phyloP scores from a whole-genome alignment of 495 filamentous ascomycete species.

The Annulohypoxylon nitens region DNA sequence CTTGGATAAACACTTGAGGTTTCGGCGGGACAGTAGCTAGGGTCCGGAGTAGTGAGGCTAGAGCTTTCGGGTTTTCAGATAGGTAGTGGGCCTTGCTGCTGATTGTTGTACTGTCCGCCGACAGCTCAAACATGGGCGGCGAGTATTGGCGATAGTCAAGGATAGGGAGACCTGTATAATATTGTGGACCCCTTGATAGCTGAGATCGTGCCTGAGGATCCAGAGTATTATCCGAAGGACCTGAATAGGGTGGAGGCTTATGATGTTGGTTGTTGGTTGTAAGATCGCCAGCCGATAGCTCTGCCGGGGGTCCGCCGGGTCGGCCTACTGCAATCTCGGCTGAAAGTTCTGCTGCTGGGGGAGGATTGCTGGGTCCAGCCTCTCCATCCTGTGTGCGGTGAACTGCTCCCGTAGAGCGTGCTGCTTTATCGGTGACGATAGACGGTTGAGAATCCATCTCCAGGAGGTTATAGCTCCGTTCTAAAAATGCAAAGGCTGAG shows the following conservation, averaged over 20 bases:
- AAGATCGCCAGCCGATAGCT: conserved; percentile 21
- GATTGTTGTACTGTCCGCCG: conserved; percentile 61
- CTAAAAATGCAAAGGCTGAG: neutral
- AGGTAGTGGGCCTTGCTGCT: conserved; percentile 57
- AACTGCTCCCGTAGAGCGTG: conserved; percentile 29
- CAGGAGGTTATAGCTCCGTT: neutral
- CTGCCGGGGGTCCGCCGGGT: conserved; percentile 18
- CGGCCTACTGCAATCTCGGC: conserved; percentile 3
- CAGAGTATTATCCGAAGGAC: conserved; percentile 52
- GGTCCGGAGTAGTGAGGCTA: conserved; percentile 59
- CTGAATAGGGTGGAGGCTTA: conserved; percentile 62
- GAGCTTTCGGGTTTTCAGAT: conserved; percentile 55
- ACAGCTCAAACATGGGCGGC: conserved; percentile 61
- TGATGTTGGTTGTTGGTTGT: conserved; percentile 8
- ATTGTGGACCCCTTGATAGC: conserved; percentile 49
- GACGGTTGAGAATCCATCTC: conserved; percentile 11
- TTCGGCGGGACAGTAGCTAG: conserved; percentile 66
- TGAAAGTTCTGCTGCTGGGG: conserved; percentile 24
- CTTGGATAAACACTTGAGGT: conserved; percentile 62
- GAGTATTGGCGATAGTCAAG: conserved; percentile 66
- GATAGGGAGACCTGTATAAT: conserved; percentile 61
- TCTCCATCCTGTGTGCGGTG: conserved; percentile 32
- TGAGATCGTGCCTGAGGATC: conserved; percentile 39
- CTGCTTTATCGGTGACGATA: conserved; percentile 32
- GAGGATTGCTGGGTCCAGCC: conserved; percentile 17